These are phyloP conservation scores for Colletotrichum orchidophilum DNA, from an alignment of 2,329 filamentous ascomycete genomes.

Conservation along the genomic window DNA sequence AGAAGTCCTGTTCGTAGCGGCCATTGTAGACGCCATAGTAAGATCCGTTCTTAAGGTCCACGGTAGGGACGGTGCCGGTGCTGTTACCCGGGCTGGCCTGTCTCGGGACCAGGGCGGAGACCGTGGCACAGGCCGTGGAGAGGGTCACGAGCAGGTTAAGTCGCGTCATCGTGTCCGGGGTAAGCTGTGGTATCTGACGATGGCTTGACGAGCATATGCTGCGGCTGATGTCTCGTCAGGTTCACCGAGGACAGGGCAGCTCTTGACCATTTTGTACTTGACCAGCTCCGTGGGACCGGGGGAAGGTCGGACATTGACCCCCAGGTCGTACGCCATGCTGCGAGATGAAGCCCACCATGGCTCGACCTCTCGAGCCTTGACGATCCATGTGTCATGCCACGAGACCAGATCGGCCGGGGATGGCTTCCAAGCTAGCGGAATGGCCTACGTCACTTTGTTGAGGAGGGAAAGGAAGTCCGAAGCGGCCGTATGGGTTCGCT, in stretches of 20 bases:
- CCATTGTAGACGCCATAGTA: constrained; percentile 52
- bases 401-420: constrained; percentile 21
- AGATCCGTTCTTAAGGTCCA: constrained; percentile 36
- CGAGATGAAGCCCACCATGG: constrained; percentile 25
- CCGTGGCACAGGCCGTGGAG: constrained; percentile 24
- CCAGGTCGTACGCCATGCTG: background rate
- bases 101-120: constrained; percentile 23
- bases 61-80: constrained; percentile 15
- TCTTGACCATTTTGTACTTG: constrained; percentile 16
- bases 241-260: background rate
- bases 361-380: background rate
- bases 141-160: constrained; percentile 19
- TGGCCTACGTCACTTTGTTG: constrained; percentile 16
- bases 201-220: constrained; percentile 13
- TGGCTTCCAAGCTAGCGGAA: background rate
- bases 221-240: background rate
- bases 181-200: background rate
- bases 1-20: constrained; percentile 58
- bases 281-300: background rate
- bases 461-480: background rate
- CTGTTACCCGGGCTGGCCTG: constrained; percentile 13
- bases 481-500: background rate
- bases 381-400: constrained; percentile 16
- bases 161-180: constrained; percentile 6
- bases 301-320: constrained; percentile 17